Evolutionary conservation across 2,329 filamentous ascomycete species (phyloP).

Genomic region (Pyrenochaeta sp.): DNA sequence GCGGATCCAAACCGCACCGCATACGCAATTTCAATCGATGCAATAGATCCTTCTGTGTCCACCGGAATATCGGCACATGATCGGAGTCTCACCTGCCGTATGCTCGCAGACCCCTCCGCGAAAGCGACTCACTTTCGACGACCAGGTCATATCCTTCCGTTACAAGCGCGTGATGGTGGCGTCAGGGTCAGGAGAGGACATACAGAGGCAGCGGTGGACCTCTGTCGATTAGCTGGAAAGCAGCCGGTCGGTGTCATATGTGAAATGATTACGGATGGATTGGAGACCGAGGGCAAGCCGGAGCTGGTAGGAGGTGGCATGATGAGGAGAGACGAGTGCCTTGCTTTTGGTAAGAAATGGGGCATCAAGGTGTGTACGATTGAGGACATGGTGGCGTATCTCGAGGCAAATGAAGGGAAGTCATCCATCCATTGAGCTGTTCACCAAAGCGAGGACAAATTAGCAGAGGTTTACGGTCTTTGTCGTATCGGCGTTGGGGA

Average conservation of each 20-base stretch:
- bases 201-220: slow-evolving; percentile 92
- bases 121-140: slow-evolving; percentile 73
- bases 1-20: slow-evolving; percentile 87
- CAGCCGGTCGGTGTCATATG: slow-evolving; percentile 81
- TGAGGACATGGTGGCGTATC: slow-evolving; percentile 81
- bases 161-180: slow-evolving; percentile 80
- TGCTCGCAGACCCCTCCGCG: slow-evolving; percentile 70
- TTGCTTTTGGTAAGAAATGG: slow-evolving; percentile 87
- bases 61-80: slow-evolving; percentile 94
- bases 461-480: too few species aligned
- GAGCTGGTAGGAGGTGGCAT: slow-evolving; percentile 77
- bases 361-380: slow-evolving; percentile 95
- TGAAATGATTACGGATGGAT: slow-evolving; percentile 89
- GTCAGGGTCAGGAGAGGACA: slow-evolving; percentile 83
- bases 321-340: slow-evolving; percentile 88
- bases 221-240: slow-evolving; percentile 83
- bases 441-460: too few species aligned
- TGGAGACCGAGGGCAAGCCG: slow-evolving; percentile 72
- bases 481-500: too few species aligned
- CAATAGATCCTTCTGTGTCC: slow-evolving; percentile 69
- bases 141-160: slow-evolving; percentile 89
- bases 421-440: slow-evolving; percentile 12
- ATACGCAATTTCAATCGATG: slow-evolving; percentile 91
- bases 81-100: slow-evolving; percentile 80
- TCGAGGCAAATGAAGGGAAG: slow-evolving; percentile 76